phyloP scores from a whole-genome alignment of 176 grass and related monocot genomes.

The Avena atlantica region DNA sequence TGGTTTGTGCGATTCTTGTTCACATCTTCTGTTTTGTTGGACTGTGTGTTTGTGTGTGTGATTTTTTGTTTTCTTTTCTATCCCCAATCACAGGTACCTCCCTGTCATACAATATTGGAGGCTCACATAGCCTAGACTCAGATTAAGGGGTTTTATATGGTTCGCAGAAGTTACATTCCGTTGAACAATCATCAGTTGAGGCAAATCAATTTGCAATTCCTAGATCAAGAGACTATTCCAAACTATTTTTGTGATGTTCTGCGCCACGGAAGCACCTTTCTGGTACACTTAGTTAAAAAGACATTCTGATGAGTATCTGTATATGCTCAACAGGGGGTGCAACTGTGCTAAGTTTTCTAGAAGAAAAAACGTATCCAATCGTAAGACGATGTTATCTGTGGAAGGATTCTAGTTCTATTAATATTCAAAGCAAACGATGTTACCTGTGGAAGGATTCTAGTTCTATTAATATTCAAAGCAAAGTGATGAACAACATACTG shows the following conservation, averaged over 20 bases:
- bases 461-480: not conserved
- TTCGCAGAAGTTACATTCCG: not conserved
- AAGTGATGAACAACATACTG: not conserved
- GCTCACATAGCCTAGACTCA: not conserved
- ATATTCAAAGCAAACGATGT: not conserved
- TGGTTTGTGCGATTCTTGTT: not conserved
- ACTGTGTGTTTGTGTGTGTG: not conserved
- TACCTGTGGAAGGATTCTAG: not conserved
- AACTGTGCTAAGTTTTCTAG: not conserved
- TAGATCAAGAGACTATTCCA: not conserved
- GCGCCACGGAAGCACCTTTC: not conserved
- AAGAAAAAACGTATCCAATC: not conserved
- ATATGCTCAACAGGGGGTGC: not conserved
- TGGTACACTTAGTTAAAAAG: not conserved
- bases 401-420: constrained; percentile 15
- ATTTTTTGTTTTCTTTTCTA: constrained; percentile 7
- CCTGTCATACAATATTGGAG: not conserved
- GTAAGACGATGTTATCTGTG: not conserved
- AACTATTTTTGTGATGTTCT: not conserved
- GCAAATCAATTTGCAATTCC: not conserved
- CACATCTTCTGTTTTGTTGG: too few relatives aligned
- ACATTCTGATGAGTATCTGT: not conserved
- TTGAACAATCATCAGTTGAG: not conserved
- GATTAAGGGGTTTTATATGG: not conserved
- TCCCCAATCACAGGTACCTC: not conserved